Evolutionary conservation across 2,329 filamentous ascomycete species (phyloP), one percentile per base, ranked within the genome.

Genomic region (Chrysosporium keratinophilum): DNA sequence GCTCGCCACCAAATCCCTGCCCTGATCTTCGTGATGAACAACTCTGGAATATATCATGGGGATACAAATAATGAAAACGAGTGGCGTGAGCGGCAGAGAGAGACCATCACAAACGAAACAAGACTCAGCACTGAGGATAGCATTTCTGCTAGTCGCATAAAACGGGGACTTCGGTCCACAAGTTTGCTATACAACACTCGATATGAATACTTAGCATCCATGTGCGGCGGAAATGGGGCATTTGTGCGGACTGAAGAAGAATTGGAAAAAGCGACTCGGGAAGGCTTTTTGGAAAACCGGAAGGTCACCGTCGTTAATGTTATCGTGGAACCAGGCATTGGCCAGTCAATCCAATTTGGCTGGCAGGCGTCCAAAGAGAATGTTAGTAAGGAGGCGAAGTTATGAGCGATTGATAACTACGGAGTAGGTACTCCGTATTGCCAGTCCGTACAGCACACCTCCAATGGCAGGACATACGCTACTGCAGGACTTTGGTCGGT

Each of bases 11-110:
- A 72, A 9, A 79, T 80, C 68, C 76, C 78, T 42, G 68, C 78
- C 3, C 61, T 80, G 41, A 75, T 80, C 52, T 76, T 78, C 60
- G 76, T 80, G 1, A 70, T 79, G 54, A 79, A 81, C 58, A 81
- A 81, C 59, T 73, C 75, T 0, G 74, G 74, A 3, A 72, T 76
- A 20, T 76, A 76, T 63, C 71, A 75, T 50, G 74, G 74, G 2
- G 73, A 76, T 50, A 63, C 61, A 5, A 59, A 61, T 11, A 67
- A 67, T 14, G 64, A 68, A 17, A 67, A 73, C 34, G 66, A 70
- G 6, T 79, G 74, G 71, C 61, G 69, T n/a, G 57, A 65, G 23
- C 66, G 74, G 54, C 75, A 75, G 52, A 61, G 65, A 50, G 70
- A 71, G 44, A 76, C 69, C 0, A 59, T 65, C 2, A 58, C 57